Conservation (phyloP, 352 stramenopile genomes). For the Globisporangium yorkense region DNA sequence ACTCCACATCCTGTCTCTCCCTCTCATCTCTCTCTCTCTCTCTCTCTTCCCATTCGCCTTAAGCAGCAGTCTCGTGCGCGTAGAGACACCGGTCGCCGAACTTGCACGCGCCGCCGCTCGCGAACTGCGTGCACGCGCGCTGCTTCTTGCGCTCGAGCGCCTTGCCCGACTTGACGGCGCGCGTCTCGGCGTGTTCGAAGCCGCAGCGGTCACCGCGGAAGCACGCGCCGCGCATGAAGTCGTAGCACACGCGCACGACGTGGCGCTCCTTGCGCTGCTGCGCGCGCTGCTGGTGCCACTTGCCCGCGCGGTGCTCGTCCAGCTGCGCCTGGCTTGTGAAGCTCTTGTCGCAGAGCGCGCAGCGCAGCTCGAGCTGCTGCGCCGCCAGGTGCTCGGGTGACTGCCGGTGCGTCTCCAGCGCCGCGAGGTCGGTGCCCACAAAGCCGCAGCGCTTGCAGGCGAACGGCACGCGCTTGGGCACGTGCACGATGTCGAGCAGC, state of each 20-base stretch:
- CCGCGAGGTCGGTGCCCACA: conserved; percentile 60
- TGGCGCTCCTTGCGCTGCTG: conserved; percentile 64
- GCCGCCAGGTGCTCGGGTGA: conserved; percentile 42
- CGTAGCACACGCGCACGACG: conserved; percentile 73
- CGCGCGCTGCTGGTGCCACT: conserved; percentile 78
- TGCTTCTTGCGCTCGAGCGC: conserved; percentile 48
- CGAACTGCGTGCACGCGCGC: conserved; percentile 52
- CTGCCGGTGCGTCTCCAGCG: conserved; percentile 50
- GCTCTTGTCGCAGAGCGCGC: conserved; percentile 63
- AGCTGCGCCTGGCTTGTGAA: conserved; percentile 76
- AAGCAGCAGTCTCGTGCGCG: conserved; percentile 24
- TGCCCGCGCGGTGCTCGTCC: conserved; percentile 68
- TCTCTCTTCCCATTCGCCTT: not conserved
- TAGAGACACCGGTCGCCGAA: conserved; percentile 79
- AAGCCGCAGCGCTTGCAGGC: conserved; percentile 78
- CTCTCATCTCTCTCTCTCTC: conserved; percentile 8
- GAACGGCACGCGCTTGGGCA: conserved; percentile 76
- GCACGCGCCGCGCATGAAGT: conserved; percentile 76
- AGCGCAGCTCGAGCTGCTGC: conserved; percentile 32
- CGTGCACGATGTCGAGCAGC: conserved; percentile 42
- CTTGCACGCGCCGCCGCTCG: conserved; percentile 35
- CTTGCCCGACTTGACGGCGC: conserved; percentile 49
- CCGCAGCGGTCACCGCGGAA: conserved; percentile 54
- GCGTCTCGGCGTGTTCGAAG: conserved; percentile 69
- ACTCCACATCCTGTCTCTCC: not conserved